A percentile compares a stretch with the other conserved stretches of the same genome.
phyloP scores from a whole-genome alignment of 305 asterid species.

The Solanum hybrid region DNA sequence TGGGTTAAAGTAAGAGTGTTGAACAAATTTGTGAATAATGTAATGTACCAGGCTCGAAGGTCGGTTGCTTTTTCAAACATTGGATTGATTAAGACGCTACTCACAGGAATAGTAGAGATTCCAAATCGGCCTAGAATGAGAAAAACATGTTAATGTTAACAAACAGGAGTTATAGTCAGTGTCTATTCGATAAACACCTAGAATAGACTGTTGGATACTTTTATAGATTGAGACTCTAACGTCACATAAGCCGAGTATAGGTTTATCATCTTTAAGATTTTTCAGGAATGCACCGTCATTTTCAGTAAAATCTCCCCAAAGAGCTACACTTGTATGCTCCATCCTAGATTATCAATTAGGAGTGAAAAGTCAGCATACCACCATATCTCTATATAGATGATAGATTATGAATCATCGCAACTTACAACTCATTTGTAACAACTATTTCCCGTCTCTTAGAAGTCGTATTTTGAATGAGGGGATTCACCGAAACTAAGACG shows the following conservation, averaged over 20 bases:
- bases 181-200: no score
- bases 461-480: background rate
- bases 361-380: background rate
- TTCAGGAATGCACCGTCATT: background rate
- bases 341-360: background rate
- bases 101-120: background rate
- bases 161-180: no score
- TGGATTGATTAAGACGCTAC: no score
- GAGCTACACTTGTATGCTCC: background rate
- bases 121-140: background rate
- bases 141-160: no score
- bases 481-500: background rate
- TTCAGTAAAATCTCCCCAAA: background rate
- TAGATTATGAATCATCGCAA: no score
- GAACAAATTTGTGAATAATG: no score
- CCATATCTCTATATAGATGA: background rate
- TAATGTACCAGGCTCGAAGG: no score
- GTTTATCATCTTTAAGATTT: background rate
- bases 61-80: no score
- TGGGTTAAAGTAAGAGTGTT: no score
- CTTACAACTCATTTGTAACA: background rate
- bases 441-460: background rate
- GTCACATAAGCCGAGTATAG: background rate
- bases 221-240: no score
- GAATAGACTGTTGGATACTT: background rate